Conservation (phyloP, 305 asterid species). For the Fraxinus dipetala region DNA sequence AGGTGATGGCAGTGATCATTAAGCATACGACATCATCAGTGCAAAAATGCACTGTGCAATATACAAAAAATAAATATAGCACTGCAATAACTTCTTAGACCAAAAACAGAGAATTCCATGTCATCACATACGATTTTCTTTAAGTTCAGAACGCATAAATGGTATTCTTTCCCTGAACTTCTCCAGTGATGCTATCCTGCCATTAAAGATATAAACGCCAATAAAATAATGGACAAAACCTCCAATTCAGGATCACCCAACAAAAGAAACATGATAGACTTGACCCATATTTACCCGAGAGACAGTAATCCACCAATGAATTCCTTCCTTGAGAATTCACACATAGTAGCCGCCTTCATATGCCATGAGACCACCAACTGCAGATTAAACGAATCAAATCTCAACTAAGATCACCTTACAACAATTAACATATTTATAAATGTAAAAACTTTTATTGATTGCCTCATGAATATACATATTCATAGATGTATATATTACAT, state of each 20-base stretch:
- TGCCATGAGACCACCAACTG: constrained; percentile 99
- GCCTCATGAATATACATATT: neutral
- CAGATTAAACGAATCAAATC: constrained; percentile 18
- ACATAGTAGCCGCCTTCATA: constrained; percentile 99
- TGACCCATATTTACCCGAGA: constrained; percentile 60
- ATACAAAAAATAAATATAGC: neutral
- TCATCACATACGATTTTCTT: constrained; percentile 85
- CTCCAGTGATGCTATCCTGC: constrained; percentile 90
- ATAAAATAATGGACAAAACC: constrained; percentile 16
- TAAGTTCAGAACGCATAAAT: constrained; percentile 88
- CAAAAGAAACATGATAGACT: constrained; percentile 13
- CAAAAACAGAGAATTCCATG: constrained; percentile 15
- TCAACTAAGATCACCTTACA: constrained; percentile 1
- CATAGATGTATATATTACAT: neutral
- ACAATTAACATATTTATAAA: neutral
- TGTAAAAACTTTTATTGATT: neutral
- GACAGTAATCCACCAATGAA: constrained; percentile 86
- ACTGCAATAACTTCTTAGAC: neutral
- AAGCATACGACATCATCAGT: constrained; percentile 9
- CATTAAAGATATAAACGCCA: constrained; percentile 23
- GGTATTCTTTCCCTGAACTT: constrained; percentile 85
- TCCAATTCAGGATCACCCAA: constrained; percentile 10
- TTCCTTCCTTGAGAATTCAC: constrained; percentile 97
- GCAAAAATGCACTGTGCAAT: neutral
- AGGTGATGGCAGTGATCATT: constrained; percentile 11